Conservation (phyloP, 2,329 filamentous ascomycete species). For the Alternaria conjuncta region DNA sequence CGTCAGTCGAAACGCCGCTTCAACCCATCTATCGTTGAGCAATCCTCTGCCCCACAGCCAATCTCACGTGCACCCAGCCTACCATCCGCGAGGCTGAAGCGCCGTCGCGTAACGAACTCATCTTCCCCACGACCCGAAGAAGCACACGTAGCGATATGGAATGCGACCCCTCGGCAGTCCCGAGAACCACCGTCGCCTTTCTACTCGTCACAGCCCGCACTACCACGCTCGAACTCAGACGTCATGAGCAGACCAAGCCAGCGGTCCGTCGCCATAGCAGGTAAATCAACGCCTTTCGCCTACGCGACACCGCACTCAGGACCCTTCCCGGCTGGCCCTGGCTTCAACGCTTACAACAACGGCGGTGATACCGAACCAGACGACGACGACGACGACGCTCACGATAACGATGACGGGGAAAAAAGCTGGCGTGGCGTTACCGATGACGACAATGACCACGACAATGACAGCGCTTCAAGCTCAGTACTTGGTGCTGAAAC, state of each 20-base stretch:
- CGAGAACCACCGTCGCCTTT: conserved; percentile 54
- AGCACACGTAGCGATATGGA: conserved; percentile 39
- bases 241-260: conserved; percentile 53
- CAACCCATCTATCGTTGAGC: conserved; percentile 37
- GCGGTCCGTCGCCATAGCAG: conserved; percentile 38
- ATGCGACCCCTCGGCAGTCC: conserved; percentile 52
- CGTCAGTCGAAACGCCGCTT: conserved; percentile 41
- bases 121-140: conserved; percentile 29
- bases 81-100: conserved; percentile 47
- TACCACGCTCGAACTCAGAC: conserved; percentile 41
- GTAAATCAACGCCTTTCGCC: conserved; percentile 64
- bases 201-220: conserved; percentile 39
- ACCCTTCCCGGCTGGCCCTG: conserved; percentile 38
- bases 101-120: conserved; percentile 53
- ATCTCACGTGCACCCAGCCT: conserved; percentile 48
- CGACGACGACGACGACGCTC: conserved; percentile 43
- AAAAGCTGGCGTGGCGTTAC: conserved; percentile 41
- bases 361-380: conserved; percentile 45
- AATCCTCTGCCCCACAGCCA: conserved; percentile 33
- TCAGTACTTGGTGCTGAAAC: conserved; percentile 20
- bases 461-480: conserved; percentile 35
- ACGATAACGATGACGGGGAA: conserved; percentile 36
- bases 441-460: conserved; percentile 34
- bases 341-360: conserved; percentile 30
- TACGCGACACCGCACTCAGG: conserved; percentile 76